phyloP scores from a whole-genome alignment of 2,329 filamentous ascomycete species.

The Coleophoma crateriformis region DNA sequence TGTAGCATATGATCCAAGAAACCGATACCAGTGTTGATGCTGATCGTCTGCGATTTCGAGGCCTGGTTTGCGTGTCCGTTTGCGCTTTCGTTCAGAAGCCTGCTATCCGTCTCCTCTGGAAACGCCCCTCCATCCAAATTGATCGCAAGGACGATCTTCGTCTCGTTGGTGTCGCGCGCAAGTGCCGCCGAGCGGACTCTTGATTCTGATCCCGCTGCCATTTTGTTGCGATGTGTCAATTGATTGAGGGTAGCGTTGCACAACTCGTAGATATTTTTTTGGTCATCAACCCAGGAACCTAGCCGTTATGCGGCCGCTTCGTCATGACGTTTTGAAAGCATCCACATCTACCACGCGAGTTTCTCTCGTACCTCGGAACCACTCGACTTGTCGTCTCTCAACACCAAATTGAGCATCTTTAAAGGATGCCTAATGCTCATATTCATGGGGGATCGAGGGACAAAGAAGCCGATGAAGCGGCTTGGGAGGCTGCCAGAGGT shows the following conservation, averaged over 20 bases:
- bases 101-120: conserved; percentile 56
- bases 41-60: conserved; percentile 79
- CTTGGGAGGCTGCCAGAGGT: conserved; percentile 66
- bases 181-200: conserved; percentile 65
- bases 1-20: conserved; percentile 99
- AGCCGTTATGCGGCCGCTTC: not conserved
- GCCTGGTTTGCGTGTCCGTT: conserved; percentile 77
- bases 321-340: not conserved
- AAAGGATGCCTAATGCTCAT: no score
- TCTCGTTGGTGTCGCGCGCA: conserved; percentile 93
- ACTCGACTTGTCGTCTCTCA: not conserved
- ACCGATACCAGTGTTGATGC: conserved; percentile 87
- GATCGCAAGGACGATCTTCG: conserved; percentile 87
- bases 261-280: no score
- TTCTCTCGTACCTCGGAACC: not conserved
- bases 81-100: conserved; percentile 38
- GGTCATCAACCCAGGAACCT: no score
- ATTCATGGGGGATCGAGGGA: conserved; percentile 52
- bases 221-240: conserved; percentile 1
- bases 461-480: conserved; percentile 63
- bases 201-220: conserved; percentile 11
- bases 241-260: no score
- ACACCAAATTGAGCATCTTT: no score
- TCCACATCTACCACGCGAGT: not conserved
- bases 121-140: conserved; percentile 88